Percentiles rank a stretch among this genome's conserved stretches.
phyloP scores from a whole-genome alignment of 2,329 filamentous ascomycete genomes.

The Neurospora crassa region DNA sequence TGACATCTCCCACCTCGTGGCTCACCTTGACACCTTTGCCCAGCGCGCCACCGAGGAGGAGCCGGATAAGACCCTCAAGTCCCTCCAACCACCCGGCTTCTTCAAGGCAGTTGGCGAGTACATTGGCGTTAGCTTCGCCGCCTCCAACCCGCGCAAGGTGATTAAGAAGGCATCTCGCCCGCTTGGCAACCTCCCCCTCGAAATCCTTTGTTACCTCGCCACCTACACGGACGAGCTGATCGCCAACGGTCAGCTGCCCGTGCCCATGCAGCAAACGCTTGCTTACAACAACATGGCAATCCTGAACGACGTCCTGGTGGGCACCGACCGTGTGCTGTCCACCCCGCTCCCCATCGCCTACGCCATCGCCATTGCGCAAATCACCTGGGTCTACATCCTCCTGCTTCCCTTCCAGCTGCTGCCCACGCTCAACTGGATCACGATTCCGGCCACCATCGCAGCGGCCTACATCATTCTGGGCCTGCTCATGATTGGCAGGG shows the following conservation, averaged over 20 bases:
- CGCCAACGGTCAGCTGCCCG: constrained; percentile 35
- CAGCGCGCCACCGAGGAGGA: constrained; percentile 32
- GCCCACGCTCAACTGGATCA: constrained; percentile 51
- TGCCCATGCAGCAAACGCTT: constrained; percentile 42
- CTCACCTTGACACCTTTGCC: constrained; percentile 59
- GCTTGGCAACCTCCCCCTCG: constrained; percentile 61
- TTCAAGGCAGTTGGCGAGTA: constrained; percentile 52
- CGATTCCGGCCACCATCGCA: constrained; percentile 56
- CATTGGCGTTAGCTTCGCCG: constrained; percentile 57
- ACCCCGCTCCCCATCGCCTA: constrained; percentile 66
- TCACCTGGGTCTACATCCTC: constrained; percentile 67
- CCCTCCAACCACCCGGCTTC: constrained; percentile 21
- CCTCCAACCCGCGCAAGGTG: constrained; percentile 59
- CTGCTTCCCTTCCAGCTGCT: constrained; percentile 65
- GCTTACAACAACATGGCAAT: constrained; percentile 38
- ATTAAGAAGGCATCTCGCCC: constrained; percentile 58
- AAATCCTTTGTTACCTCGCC: constrained; percentile 58
- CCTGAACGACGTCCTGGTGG: constrained; percentile 56
- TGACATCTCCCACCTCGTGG: constrained; percentile 52
- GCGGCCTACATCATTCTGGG: constrained; percentile 67
- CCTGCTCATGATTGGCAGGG: constrained; percentile 54
- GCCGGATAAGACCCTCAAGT: constrained; percentile 21
- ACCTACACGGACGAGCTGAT: constrained; percentile 51
- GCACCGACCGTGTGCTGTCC: constrained; percentile 62
- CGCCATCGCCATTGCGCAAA: constrained; percentile 66